These are phyloP conservation scores for Eutrema heterophyllum DNA, from an alignment of 345 rosid genomes.

Conservation along the genomic window DNA sequence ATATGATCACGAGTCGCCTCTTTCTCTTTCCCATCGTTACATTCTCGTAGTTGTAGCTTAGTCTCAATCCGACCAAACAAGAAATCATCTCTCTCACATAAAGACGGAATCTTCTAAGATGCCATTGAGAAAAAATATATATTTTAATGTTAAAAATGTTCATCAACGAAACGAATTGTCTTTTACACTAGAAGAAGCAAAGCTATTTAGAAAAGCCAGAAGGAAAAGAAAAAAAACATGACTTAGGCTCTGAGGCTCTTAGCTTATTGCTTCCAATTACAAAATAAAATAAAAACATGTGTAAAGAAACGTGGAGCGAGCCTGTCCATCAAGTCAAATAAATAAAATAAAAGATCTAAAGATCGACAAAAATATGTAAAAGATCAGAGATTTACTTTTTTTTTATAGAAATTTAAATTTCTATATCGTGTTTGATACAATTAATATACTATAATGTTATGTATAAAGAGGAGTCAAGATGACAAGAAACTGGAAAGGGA, in stretches of 20 bases:
- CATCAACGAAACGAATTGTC: not conserved
- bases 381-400: not conserved
- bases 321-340: not conserved
- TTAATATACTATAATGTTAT: not conserved
- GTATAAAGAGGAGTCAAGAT: not conserved
- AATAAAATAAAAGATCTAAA: not conserved
- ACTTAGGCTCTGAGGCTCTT: not conserved
- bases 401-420: not conserved
- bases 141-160: not conserved
- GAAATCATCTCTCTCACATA: conserved; percentile 11
- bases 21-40: conserved; percentile 14
- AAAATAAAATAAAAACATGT: not conserved
- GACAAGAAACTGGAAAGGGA: not conserved
- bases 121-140: not conserved
- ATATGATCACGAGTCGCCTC: conserved; percentile 23
- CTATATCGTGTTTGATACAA: not conserved
- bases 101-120: not conserved
- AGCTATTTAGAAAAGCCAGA: not conserved
- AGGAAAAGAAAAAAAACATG: not conserved
- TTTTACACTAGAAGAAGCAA: not conserved
- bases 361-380: not conserved
- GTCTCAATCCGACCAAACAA: conserved; percentile 23
- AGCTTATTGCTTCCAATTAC: not conserved
- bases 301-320: not conserved
- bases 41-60: conserved; percentile 26